These are phyloP conservation scores for Vigna nakashimae DNA, from an alignment of 306 rosid species.

Conservation along the genomic window DNA sequence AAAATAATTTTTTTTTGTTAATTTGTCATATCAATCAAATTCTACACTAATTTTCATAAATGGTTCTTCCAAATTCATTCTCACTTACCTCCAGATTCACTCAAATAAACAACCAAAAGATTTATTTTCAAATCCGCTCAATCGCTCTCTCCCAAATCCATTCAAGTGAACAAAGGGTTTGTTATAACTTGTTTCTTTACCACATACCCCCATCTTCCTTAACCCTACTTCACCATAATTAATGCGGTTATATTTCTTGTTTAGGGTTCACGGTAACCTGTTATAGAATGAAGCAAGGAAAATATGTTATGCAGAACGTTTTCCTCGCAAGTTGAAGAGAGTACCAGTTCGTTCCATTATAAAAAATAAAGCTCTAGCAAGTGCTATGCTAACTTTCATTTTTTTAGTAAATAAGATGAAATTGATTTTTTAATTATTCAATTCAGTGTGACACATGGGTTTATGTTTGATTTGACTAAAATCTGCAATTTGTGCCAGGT, in stretches of 20 bases:
- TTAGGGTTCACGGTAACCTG: constrained; percentile 5
- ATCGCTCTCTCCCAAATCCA: too few species aligned
- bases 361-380: constrained; percentile 20
- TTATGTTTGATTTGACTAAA: constrained; percentile 26
- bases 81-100: too few species aligned
- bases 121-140: too few species aligned
- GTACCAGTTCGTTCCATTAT: neutral
- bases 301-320: neutral
- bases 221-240: constrained; percentile 3
- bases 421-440: neutral
- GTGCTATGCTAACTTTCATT: constrained; percentile 16
- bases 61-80: too few species aligned
- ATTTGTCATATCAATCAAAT: too few species aligned
- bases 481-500: constrained; percentile 60
- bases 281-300: neutral
- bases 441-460: neutral
- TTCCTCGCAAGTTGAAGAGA: neutral
- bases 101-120: too few species aligned
- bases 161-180: too few species aligned
- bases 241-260: neutral
- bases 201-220: neutral
- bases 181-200: constrained; percentile 19
- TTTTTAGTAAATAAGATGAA: neutral
- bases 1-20: too few species aligned
- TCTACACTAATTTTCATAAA: too few species aligned